Base-by-base conservation (phyloP, 164 flowering plant species). In the grape (Vitis vinifera) region DNA sequence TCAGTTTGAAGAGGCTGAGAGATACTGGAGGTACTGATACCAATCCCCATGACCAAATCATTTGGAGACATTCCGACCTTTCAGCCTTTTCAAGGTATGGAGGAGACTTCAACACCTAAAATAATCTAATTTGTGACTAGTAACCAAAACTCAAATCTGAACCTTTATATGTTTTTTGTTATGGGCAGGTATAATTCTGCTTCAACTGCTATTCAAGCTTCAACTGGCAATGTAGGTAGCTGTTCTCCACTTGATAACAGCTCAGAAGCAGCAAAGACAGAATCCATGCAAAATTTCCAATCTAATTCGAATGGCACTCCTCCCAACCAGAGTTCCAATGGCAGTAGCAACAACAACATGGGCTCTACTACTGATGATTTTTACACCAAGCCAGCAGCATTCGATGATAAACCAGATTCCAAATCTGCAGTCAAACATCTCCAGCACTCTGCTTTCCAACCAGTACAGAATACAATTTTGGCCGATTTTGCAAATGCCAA, bases 1-100 rank as follows among this genome's bases (percentile, higher is more conserved):
- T 82, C 67, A 82, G 84, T 72, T 72, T 87, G 59, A 86, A 85
- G 79, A 76, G 87, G 69, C 76, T 69, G 14, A 74, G 82, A 79
- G 83, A 77, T 29, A 73, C 59, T 56, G 75, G 51, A 64, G 89
- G 83, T 68, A 68, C 67, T 52, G 77, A 78, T n/a, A 80, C 70
- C 48, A 68, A 63, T 60, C 74, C 61, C 11, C 65, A 81, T 58
- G 87, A 84, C 9, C 76, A 78, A 50, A 86, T 79, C 61, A 56
- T 71, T 55, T 71, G 76, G 68, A 73, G 78, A 65, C 84, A 76
- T 68, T 82, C 87, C 14, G 73, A 68, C 53, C 74, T 66, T 44
- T 84, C 87, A 53, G 87, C 87, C 66, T 81, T 81, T 57, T 76
- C 81, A 48, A 81, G 72, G 83, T 77, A 51, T 53, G 27, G 57